Evolutionary conservation across 495 filamentous ascomycete genomes (phyloP), one percentile per base, ranked within the genome.

Genomic region (Daldinia childiae): DNA sequence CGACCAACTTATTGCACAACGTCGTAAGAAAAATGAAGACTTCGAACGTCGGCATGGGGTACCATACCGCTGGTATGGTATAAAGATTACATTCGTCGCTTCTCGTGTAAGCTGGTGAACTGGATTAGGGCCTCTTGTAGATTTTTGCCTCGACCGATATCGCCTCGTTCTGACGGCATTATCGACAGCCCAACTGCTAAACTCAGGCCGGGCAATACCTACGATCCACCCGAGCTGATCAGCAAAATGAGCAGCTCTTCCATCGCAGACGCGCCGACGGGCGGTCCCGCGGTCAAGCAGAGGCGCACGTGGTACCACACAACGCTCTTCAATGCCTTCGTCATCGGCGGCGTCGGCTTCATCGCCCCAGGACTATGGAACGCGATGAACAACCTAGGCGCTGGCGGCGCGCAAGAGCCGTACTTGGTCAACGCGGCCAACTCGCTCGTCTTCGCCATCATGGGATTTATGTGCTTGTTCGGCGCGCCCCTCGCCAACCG

Each of bases 341-440:
- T 88, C 5, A 81, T 88, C 17, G 87, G 87, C 12, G 64, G 85
- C 36, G 85, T 88, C 41, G 83, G 82, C 1, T 88, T 89, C 74
- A 85, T 85, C 8, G 84, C 87, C 58, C 86, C 86, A 0, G 87
- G 87, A 1, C 85, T 89, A 36, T 89, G 87, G 87, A 87, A 85
- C 52, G 87, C 87, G 2, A 73, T 88, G 52, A 88, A 85, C 66
- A 77, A 78, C 27, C 82, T 86, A 3, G 87, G 87, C 27, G 87
- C 87, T 0, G 87, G 87, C 58, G 87, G 87, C 12, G 82, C 84
- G 60, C 84, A 87, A 26, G 81, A 79, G 39, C 87, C 87, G 21
- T 85, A 83, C 70, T 77, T 87, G 0, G 85, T 87, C 51, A 89
- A 89, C 75, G 87, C 85, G 9, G 83, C 86, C 0, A 90, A 88